A percentile compares a stretch with the other conserved stretches of the same genome.
Evolutionary conservation across 495 filamentous ascomycete genomes (phyloP).

Genomic region (Aspergillus coremiiformis): DNA sequence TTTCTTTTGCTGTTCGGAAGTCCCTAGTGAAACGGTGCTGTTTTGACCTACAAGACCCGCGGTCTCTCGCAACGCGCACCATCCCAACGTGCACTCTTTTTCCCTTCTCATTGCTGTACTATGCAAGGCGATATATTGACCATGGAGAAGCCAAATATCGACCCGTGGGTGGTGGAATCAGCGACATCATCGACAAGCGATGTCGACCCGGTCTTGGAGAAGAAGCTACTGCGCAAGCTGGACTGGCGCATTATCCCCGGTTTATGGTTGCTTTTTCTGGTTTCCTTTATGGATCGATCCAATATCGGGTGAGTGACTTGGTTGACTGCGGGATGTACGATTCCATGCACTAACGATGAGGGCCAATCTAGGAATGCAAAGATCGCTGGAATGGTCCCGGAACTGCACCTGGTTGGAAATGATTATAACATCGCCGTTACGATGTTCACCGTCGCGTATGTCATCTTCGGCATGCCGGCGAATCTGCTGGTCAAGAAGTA

Average conservation of each 20-base stretch:
- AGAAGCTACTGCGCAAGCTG: slow-evolving; percentile 32
- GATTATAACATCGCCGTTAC: slow-evolving; percentile 49
- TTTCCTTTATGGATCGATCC: slow-evolving; percentile 41
- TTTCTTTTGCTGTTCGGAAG: too few species aligned
- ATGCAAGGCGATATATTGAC: too few species aligned
- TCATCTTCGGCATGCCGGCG: slow-evolving; percentile 50
- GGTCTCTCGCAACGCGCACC: too few species aligned
- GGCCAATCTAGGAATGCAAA: slow-evolving; percentile 42
- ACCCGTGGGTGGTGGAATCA: background rate
- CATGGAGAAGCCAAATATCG: background rate
- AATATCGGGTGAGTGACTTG: slow-evolving; percentile 34
- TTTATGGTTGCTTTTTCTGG: slow-evolving; percentile 30
- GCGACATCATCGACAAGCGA: background rate
- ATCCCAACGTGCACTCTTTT: too few species aligned
- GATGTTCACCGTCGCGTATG: slow-evolving; percentile 53
- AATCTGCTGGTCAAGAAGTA: slow-evolving; percentile 58
- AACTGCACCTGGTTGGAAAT: slow-evolving; percentile 40
- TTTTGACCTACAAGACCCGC: too few species aligned
- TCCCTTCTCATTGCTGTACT: too few species aligned
- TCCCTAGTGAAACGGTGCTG: too few species aligned
- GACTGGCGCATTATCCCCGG: slow-evolving; percentile 31
- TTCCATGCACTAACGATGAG: too few species aligned
- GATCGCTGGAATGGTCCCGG: slow-evolving; percentile 45
- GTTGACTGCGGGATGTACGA: too few species aligned
- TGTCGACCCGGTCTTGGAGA: slow-evolving; percentile 33